Base-by-base conservation (phyloP, 164 flowering plant genomes). In the Berberis thunbergii region DNA sequence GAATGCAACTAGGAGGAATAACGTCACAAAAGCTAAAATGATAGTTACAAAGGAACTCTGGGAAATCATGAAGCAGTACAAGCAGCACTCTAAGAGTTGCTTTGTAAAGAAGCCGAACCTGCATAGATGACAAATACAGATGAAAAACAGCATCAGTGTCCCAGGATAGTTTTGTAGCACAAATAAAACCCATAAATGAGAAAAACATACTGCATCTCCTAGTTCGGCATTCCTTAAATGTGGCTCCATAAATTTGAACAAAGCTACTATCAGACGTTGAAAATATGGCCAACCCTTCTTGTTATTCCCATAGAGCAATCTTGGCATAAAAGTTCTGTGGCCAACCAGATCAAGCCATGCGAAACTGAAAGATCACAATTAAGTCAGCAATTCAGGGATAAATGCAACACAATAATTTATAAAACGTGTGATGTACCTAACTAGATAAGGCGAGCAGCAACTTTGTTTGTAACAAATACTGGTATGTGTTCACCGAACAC, bases 1-100 rank as follows among this genome's bases (percentile, higher is more conserved):
- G 99, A 67, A 95, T 91, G 84, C 99, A 95, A 73, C 86, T 95
- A 10, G 96, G 84, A 49, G 99, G 99, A 57, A 95, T 95, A 26
- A 89, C 93, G 80, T 95, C 98, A 75, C 99, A 91, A 77, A 95
- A 95, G 56, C 97, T 89, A 78, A 95, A 91, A 79, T 95, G 98
- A 78, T 89, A 91, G 68, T 89, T 96, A 67, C 97, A 91, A 4
- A 95, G 86, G 69, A 95, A 95, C 76, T 95, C 99, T 0, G 99
- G 99, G 70, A 95, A 95, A 82, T 95, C 98, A 68, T 95, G 99
- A 63, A 95, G 95, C 41, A 95, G 77, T 71, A 95, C 98, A 66
- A 95, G 75, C 64, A 95, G 78, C 68, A 91, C 99, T 69, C 99
- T 75, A 38, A 95, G 77, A 42, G 97, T 89, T 64, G 98, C 99